A percentile compares a stretch with the other conserved stretches of the same genome.
Evolutionary conservation across 768 basidiomycete species (phyloP).

Genomic region (Hygrophorus russula): DNA sequence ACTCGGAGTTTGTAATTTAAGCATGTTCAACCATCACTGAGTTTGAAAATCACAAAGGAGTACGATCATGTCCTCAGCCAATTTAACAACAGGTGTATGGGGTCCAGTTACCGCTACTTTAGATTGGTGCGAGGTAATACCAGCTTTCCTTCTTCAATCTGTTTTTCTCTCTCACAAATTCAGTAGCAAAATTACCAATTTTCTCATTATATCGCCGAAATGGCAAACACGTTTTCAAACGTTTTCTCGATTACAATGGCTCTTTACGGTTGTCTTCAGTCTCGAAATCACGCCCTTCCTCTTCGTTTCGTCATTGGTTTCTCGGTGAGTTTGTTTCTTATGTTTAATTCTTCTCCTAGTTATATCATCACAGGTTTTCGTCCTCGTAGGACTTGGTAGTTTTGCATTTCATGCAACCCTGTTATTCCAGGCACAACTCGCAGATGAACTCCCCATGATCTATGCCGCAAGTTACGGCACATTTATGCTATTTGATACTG

Average conservation of each 20-base stretch:
- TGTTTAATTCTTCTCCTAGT: not conserved
- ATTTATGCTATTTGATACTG: conserved; percentile 49
- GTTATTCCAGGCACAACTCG: conserved; percentile 64
- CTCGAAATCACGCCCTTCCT: conserved; percentile 25
- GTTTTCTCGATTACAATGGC: conserved; percentile 46
- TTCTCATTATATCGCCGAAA: conserved; percentile 67
- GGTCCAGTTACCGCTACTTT: conserved; percentile 60
- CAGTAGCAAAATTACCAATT: conserved; percentile 66
- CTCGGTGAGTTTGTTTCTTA: conserved; percentile 18
- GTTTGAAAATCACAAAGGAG: too few relatives aligned
- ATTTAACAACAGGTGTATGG: conserved; percentile 28
- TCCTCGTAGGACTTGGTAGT: conserved; percentile 64
- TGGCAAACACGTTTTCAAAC: conserved; percentile 67
- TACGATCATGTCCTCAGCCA: too few relatives aligned
- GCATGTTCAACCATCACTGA: too few relatives aligned
- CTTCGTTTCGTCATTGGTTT: conserved; percentile 31
- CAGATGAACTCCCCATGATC: conserved; percentile 79
- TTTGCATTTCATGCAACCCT: conserved; percentile 74
- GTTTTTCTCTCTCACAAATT: not conserved
- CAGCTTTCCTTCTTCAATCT: too few relatives aligned
- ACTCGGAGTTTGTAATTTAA: too few relatives aligned
- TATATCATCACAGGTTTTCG: conserved; percentile 40
- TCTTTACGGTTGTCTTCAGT: conserved; percentile 31
- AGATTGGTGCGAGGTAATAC: conserved; percentile 61
- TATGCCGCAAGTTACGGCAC: conserved; percentile 54